A percentile compares a stretch with the other conserved stretches of the same genome.
Evolutionary conservation across 495 filamentous ascomycete species (phyloP).

Genomic region (Penicillium dipodomyicola): DNA sequence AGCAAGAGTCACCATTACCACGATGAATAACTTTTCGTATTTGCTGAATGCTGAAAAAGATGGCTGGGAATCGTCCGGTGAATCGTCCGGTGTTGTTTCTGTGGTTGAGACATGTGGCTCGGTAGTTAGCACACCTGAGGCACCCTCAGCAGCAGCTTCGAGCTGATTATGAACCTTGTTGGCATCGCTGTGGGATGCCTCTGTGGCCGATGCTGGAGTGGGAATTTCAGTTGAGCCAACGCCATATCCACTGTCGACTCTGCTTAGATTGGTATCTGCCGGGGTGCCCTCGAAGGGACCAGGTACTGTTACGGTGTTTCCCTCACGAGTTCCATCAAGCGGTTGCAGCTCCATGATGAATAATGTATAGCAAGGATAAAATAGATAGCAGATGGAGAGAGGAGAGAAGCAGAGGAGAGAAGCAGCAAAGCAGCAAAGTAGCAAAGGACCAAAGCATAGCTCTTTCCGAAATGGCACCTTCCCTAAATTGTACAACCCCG

Average conservation of each 20-base stretch:
- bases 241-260: slow-evolving; percentile 1
- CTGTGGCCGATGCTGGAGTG: neutral
- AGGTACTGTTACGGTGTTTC: neutral
- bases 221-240: neutral
- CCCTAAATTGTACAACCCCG: no score
- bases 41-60: slow-evolving; percentile 54
- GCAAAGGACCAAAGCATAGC: neutral
- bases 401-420: neutral
- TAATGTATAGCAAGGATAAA: neutral
- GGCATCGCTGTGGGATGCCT: neutral
- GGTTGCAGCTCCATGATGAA: neutral
- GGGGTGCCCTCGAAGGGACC: neutral
- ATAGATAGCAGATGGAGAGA: neutral
- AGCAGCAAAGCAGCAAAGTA: no score
- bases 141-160: neutral
- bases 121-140: neutral
- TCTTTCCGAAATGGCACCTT: neutral
- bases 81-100: neutral
- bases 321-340: neutral
- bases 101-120: slow-evolving; percentile 8
- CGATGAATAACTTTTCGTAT: slow-evolving; percentile 56
- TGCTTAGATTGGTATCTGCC: neutral
- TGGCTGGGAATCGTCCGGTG: neutral
- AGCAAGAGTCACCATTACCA: slow-evolving; percentile 54
- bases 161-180: neutral